phyloP scores from a whole-genome alignment of 352 stramenopile genomes.

The Globisporangium parvum region DNA sequence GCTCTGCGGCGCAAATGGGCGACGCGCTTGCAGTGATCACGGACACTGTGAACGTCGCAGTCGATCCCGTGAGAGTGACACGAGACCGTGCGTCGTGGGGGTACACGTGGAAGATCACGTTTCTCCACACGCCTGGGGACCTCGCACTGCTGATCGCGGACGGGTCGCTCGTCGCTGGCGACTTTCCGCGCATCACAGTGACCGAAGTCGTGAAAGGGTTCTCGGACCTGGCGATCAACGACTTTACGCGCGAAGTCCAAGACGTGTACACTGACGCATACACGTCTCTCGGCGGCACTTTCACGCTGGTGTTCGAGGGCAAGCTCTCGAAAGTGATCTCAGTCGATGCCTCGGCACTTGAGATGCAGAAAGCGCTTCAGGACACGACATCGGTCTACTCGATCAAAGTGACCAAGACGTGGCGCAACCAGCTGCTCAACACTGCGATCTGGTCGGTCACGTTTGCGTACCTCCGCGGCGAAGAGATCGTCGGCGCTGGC shows the following conservation, averaged over 20 bases:
- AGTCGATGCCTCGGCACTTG: slow-evolving; percentile 65
- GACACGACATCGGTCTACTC: slow-evolving; percentile 81
- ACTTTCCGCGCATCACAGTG: slow-evolving; percentile 82
- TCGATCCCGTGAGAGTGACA: slow-evolving; percentile 76
- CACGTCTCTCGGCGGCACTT: slow-evolving; percentile 61
- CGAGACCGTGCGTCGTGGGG: slow-evolving; percentile 63
- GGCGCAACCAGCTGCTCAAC: slow-evolving; percentile 33
- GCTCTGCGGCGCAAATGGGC: slow-evolving; percentile 54
- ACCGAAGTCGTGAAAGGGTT: slow-evolving; percentile 71
- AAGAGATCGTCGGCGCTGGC: slow-evolving; percentile 88
- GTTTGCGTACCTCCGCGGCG: slow-evolving; percentile 89
- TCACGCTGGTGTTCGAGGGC: slow-evolving; percentile 89
- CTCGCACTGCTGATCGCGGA: slow-evolving; percentile 85
- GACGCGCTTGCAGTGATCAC: slow-evolving; percentile 77
- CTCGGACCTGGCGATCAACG: slow-evolving; percentile 85
- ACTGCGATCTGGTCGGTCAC: slow-evolving; percentile 90
- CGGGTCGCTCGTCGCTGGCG: slow-evolving; percentile 74
- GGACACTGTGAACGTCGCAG: slow-evolving; percentile 59
- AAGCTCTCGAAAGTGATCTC: slow-evolving; percentile 68
- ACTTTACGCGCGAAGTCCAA: slow-evolving; percentile 94
- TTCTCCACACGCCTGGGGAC: slow-evolving; percentile 84
- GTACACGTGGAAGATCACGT: slow-evolving; percentile 91
- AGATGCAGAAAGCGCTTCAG: slow-evolving; percentile 81
- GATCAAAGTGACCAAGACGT: slow-evolving; percentile 60
- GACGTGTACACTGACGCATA: slow-evolving; percentile 74